Base-by-base conservation (phyloP, 2,329 filamentous ascomycete species). In the Stagonosporopsis chrysanthemi region DNA sequence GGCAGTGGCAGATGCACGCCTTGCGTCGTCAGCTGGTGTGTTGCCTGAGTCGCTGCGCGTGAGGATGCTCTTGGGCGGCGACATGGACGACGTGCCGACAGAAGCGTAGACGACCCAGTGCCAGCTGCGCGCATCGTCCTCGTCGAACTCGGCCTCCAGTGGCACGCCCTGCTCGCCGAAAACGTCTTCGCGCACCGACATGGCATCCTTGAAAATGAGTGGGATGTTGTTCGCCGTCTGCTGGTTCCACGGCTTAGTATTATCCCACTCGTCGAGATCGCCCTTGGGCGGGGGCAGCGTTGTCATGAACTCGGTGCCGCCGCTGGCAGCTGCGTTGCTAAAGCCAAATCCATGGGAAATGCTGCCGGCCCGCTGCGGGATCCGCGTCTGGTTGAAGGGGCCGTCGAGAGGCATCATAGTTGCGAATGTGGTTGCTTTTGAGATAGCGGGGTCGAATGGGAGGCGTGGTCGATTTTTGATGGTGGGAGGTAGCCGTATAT, bases 21-120 rank as follows among this genome's bases (percentile, higher is more conserved):
- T 67, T 11, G 64, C 62, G 17, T 76, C 71, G 36, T 75, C 72
- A 15, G 62, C 23, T 76, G 78, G 63, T 75, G 78, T 66, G 42
- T 71, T 80, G 46, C 79, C 50, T 65, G 77, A 66, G 5, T 78
- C 74, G 67, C 84, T 80, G 2, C 76, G 72, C 64, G 84, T 79
- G 77, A 75, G 41, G 29, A 68, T 48, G 26, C 60, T 61, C 46
- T 76, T 73, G 9, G 72, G 69, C 2, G 77, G 72, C 15, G 67
- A 59, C 8, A 58, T 56, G 6, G 71, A 56, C 17, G 66, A 79
- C 51, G 83, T 83, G 56, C 72, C 74, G 53, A 89, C 82, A 15
- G 83, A 87, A 44, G 86, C 86, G 76, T 96, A 97, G n/a, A 88
- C 81, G 28, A 97, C 88, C 90, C 91, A 97, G 76, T 97, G 92